Evolutionary conservation across 192 early-diverging fungal species (phyloP), one percentile per base, ranked within the genome.

Genomic region (Coemansia sp.): DNA sequence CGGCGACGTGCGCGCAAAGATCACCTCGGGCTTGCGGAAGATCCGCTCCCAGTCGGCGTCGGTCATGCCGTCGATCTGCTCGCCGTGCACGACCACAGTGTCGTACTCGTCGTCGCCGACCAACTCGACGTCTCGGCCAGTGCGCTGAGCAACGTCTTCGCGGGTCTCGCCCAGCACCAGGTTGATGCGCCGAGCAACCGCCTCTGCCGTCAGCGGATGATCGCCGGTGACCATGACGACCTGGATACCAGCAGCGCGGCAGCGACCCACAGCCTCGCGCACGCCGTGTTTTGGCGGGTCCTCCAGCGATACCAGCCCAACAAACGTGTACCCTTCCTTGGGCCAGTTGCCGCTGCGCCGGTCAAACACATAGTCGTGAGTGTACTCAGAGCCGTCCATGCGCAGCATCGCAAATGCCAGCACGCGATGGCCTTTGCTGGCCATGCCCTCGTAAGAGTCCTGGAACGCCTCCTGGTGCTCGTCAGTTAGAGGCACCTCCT

Each of bases 211-310:
- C 72, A 96, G 87, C 53, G 94, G 93, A 74, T 96, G 93, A 78
- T 98, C 96, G 79, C 95, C 96, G 39, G 97, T 99, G n/a, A 99
- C 94, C 95, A 99, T 97, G 87, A 99, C 93, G 45, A 99, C 95
- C 75, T 93, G 91, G 82, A 99, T 92, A 67, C 97, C 97, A 12
- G 97, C 97, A 35, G 79, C 84, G 64, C 95, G 91, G 75, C 95
- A 96, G 51, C 91, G 89, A 51, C 94, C 96, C 78, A 99, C 94
- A 22, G 96, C 96, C 79, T 97, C 95, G 80, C 95, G 93, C n/a
- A 99, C 96, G 61, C 95, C 97, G 74, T 96, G 96, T 78, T 96
- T 96, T 70, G 97, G 97, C 60, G 97, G 97, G 76, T 97, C 97
- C 73, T 96, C 94, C 8, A 99, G 85, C n/a, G 91, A 93, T 9